Conservation (phyloP, 2,329 filamentous ascomycete genomes). For the Colletotrichum euphorbiae region DNA sequence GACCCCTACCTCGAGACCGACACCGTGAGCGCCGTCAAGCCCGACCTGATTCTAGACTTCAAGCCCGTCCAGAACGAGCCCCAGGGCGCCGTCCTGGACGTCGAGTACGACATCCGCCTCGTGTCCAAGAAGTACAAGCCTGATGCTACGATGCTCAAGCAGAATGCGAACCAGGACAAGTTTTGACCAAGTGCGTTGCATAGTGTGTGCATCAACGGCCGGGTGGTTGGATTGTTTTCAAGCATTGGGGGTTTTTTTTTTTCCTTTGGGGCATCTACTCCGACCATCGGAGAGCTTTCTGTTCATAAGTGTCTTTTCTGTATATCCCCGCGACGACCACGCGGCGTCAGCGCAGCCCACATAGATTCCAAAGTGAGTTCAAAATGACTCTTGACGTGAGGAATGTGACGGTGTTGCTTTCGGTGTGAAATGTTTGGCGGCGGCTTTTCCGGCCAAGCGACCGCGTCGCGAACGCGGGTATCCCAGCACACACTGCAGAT, state of each 20-base stretch:
- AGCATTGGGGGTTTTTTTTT: no score
- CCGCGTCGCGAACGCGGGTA: not conserved
- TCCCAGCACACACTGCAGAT: not conserved
- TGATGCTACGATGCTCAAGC: constrained; percentile 40
- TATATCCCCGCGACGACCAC: constrained; percentile 25
- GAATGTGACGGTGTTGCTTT: not conserved
- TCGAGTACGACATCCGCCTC: constrained; percentile 47
- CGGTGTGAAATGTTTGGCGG: not conserved
- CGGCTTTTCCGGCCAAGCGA: not conserved
- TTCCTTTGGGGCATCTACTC: constrained; percentile 3
- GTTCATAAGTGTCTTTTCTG: not conserved
- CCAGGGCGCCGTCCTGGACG: constrained; percentile 46
- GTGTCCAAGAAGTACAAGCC: constrained; percentile 45
- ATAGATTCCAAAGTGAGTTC: constrained; percentile 16
- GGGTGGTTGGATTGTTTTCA: not conserved
- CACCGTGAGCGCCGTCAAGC: constrained; percentile 52
- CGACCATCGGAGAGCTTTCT: constrained; percentile 7
- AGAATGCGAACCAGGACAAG: constrained; percentile 42
- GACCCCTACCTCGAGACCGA: constrained; percentile 63
- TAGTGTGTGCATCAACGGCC: constrained; percentile 5
- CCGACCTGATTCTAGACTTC: constrained; percentile 57
- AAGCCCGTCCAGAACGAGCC: constrained; percentile 52
- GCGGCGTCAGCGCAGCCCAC: constrained; percentile 13
- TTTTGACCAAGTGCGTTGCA: constrained; percentile 6
- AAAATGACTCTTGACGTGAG: not conserved